phyloP scores from a whole-genome alignment of 2,329 filamentous ascomycete genomes.

The Byssochlamys sp. region DNA sequence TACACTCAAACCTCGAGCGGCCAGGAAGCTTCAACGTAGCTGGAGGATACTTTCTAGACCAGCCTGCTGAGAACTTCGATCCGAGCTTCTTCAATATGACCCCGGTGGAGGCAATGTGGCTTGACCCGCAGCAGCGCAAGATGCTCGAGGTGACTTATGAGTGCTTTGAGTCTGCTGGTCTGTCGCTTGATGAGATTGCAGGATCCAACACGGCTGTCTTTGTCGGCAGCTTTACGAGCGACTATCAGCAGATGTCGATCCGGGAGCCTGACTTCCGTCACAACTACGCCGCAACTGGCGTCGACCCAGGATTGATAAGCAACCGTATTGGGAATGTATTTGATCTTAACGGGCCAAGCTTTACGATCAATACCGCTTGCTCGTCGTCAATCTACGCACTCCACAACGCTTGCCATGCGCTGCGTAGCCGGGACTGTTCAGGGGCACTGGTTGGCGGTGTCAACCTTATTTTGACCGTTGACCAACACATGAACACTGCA shows the following conservation, averaged over 20 bases:
- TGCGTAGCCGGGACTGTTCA: conserved; percentile 12
- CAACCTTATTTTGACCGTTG: conserved; percentile 14
- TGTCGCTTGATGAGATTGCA: conserved; percentile 7
- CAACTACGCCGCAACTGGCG: no score
- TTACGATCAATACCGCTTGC: conserved; percentile 25
- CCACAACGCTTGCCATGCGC: conserved; percentile 25
- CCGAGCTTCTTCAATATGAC: conserved; percentile 15
- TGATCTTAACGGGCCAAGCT: no score
- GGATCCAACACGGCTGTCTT: conserved; percentile 12
- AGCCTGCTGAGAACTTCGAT: conserved; percentile 10
- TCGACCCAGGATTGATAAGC: no score
- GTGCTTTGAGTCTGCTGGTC: conserved; percentile 14
- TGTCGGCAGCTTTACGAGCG: conserved; percentile 10
- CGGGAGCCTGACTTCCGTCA: conserved; percentile 4
- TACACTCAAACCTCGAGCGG: no score
- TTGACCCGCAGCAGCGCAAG: conserved; percentile 20
- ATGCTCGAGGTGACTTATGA: conserved; percentile 19
- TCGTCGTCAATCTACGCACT: conserved; percentile 31
- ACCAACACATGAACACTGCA: conserved; percentile 14
- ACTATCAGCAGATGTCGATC: conserved; percentile 12
- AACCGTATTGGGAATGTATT: no score
- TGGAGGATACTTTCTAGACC: no score
- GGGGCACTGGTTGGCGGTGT: conserved; percentile 14
- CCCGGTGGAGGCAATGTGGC: conserved; percentile 9
- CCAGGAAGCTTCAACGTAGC: no score